A percentile compares a stretch with the other conserved stretches of the same genome.
Conservation (phyloP, 345 rosid genomes). For the Ceriops decandra region DNA sequence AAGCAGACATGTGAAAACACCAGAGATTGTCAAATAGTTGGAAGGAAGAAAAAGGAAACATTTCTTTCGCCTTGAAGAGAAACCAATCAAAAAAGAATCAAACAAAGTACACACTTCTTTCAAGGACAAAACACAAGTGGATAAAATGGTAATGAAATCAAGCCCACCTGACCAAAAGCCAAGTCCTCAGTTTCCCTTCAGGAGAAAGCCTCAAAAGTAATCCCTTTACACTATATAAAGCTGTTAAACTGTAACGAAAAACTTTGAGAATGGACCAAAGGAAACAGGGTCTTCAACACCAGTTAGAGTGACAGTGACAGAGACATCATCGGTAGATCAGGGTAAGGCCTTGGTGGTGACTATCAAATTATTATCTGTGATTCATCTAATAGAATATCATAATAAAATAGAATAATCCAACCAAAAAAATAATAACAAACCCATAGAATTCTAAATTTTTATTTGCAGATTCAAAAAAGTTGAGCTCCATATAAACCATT, state of each 20-base stretch:
- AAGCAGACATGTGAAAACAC: background rate
- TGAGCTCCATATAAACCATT: too few species aligned
- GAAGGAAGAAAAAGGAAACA: background rate
- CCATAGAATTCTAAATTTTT: too few species aligned
- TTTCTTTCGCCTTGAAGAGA: background rate
- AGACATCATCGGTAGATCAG: background rate
- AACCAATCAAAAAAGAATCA: conserved; percentile 1
- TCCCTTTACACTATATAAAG: background rate
- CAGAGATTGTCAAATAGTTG: background rate
- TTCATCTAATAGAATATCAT: too few species aligned
- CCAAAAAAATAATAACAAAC: too few species aligned
- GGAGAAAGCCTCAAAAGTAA: background rate
- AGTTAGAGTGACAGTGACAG: background rate
- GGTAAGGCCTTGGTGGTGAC: too few species aligned
- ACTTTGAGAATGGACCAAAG: background rate
- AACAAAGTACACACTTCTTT: background rate
- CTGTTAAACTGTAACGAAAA: background rate
- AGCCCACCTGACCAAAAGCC: background rate
- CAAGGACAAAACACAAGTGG: background rate
- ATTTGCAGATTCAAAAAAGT: too few species aligned
- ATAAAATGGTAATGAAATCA: background rate
- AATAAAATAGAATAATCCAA: too few species aligned
- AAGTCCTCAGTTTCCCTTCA: background rate
- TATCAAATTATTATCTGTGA: too few species aligned
- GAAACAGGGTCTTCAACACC: background rate